Conservation (phyloP, 163 green algal genomes). For the Prototheca wickerhamii region DNA sequence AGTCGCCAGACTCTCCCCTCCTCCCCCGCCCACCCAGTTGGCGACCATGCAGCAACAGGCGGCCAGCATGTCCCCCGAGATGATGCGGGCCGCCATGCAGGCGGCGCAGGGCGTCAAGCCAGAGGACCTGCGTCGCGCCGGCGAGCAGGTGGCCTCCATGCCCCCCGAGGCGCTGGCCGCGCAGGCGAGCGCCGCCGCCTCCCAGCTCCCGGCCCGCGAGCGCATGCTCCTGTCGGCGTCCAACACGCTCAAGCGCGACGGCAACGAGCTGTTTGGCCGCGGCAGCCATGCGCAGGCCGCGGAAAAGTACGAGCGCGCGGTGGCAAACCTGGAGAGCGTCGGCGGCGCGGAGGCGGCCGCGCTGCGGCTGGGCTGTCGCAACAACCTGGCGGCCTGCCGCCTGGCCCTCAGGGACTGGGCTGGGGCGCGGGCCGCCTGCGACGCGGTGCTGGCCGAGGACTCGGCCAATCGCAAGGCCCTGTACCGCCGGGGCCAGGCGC, state of each 20-base stretch:
- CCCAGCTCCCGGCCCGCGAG: conserved; percentile 1
- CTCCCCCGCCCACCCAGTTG: conserved; percentile 5
- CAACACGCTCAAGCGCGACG: conserved; percentile 20
- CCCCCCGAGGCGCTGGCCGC: conserved; percentile 12
- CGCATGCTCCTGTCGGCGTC: background rate
- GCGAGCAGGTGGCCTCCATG: background rate
- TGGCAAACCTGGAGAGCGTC: conserved; percentile 10
- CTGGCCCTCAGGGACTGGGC: conserved; percentile 59
- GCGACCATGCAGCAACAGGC: conserved; percentile 25
- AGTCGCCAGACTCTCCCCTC: background rate
- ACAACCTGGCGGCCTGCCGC: conserved; percentile 78
- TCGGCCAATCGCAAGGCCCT: conserved; percentile 73
- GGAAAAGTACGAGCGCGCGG: conserved; percentile 19
- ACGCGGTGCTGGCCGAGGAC: conserved; percentile 54
- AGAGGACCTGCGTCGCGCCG: background rate
- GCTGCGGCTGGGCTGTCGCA: conserved; percentile 54
- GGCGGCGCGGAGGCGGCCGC: conserved; percentile 19
- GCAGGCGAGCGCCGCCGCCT: background rate
- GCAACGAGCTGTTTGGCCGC: conserved; percentile 21
- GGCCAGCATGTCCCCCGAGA: conserved; percentile 17
- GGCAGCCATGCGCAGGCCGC: conserved; percentile 11
- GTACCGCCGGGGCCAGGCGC: conserved; percentile 79
- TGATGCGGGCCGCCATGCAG: conserved; percentile 20
- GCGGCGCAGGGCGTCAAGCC: conserved; percentile 6
- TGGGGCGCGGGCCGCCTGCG: conserved; percentile 47